These are phyloP conservation scores for Hortaea werneckii DNA, from an alignment of 2,329 filamentous ascomycete genomes.

Conservation along the genomic window DNA sequence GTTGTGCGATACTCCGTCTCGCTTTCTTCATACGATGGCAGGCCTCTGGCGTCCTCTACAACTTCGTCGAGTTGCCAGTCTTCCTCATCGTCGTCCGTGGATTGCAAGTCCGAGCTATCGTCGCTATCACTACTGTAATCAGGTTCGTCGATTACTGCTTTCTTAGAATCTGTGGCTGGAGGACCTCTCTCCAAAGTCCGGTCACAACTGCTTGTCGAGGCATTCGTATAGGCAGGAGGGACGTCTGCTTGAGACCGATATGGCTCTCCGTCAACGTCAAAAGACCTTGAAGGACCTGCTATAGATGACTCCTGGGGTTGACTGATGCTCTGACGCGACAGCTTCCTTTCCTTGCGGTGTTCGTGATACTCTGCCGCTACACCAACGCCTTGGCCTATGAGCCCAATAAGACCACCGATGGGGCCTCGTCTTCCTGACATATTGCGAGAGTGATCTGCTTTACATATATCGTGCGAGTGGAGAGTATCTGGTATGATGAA, in stretches of 20 bases:
- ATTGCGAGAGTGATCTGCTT: no score
- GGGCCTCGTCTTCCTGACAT: no score
- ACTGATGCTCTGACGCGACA: constrained; percentile 7
- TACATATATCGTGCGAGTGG: no score
- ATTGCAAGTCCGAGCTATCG: constrained; percentile 5
- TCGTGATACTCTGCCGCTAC: constrained; percentile 20
- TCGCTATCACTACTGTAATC: constrained; percentile 7
- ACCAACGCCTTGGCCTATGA: constrained; percentile 17
- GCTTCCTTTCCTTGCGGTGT: constrained; percentile 17
- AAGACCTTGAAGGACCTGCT: background rate
- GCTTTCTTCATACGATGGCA: constrained; percentile 20
- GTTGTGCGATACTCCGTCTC: constrained; percentile 9
- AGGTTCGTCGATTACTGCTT: constrained; percentile 4
- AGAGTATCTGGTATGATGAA: no score
- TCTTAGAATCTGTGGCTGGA: constrained; percentile 8
- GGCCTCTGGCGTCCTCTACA: constrained; percentile 9
- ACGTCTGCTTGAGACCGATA: background rate
- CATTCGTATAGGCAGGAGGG: constrained; percentile 9
- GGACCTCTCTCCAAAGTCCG: constrained; percentile 6
- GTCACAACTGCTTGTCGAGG: constrained; percentile 1
- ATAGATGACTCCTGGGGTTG: constrained; percentile 2
- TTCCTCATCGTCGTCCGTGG: constrained; percentile 21
- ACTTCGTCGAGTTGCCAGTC: constrained; percentile 24
- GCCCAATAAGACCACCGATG: background rate
- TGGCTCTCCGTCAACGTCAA: no score